Evolutionary conservation across 1,139 yeast species (phyloP).

Genomic region (Candida tetrigidarum): DNA sequence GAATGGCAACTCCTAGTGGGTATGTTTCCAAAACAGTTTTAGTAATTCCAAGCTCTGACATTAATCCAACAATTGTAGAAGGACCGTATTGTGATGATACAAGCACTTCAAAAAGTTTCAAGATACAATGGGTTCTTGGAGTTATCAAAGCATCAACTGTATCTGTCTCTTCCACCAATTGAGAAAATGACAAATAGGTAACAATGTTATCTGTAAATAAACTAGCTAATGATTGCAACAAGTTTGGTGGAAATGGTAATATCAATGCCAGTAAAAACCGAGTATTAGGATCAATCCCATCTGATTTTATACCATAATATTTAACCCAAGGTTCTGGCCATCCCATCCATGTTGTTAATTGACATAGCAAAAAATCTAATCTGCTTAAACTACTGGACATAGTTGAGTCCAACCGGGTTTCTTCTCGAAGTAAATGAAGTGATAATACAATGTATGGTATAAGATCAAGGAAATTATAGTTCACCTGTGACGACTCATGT

Average conservation of each 20-base stretch:
- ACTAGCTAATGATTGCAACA: constrained; percentile 57
- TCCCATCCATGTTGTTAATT: constrained; percentile 67
- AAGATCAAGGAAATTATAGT: constrained; percentile 49
- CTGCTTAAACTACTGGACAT: constrained; percentile 30
- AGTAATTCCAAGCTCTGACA: constrained; percentile 59
- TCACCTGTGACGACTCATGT: constrained; percentile 28
- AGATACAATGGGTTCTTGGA: constrained; percentile 63
- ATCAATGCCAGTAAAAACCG: constrained; percentile 48
- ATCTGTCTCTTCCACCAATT: constrained; percentile 67
- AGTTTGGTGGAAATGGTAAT: constrained; percentile 56
- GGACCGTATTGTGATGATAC: constrained; percentile 58
- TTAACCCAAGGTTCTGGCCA: constrained; percentile 74
- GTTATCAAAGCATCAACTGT: constrained; percentile 61
- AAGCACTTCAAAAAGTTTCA: constrained; percentile 64
- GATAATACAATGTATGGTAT: constrained; percentile 69
- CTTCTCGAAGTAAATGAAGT: constrained; percentile 80
- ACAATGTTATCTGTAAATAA: constrained; percentile 48
- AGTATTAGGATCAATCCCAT: constrained; percentile 26
- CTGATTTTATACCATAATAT: constrained; percentile 50
- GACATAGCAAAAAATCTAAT: constrained; percentile 61
- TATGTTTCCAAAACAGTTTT: constrained; percentile 62
- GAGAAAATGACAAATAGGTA: constrained; percentile 69
- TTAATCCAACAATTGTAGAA: constrained; percentile 57
- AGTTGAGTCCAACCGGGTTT: constrained; percentile 60
- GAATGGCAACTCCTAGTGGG: constrained; percentile 73